Evolutionary conservation across 176 grass and related monocot genomes (phyloP), one percentile per base, ranked within the genome.

Genomic region (Oryza rufipogon): DNA sequence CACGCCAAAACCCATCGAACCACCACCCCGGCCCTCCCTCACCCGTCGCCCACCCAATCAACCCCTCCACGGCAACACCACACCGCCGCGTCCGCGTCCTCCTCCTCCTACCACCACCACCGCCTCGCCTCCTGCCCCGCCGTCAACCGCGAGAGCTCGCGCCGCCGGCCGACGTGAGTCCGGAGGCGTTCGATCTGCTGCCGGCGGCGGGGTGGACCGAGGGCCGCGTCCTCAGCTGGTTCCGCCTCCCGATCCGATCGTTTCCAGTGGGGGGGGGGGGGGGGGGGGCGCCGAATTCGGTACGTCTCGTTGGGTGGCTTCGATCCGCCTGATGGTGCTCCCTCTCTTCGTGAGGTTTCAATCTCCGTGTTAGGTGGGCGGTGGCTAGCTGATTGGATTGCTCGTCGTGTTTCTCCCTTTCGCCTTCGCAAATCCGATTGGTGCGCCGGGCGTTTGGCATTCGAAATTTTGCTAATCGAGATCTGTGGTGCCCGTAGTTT

Each of bases 1-100:
- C 75, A 52, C 75, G 25, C 74, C 67, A 85, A 79, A 85, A 48
- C 83, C 83, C 83, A 77, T 54, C 83, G 73, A 85, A 60, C 75
- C 65, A 64, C 15, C 72, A 9, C 5, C 7, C 56, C 30, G 26
- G 26, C 30, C 20, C 3, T 6, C 16, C 17, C 56, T 20, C 20
- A 2, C 17, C 56, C 56, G 51, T 19, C 56, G 16, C 6, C 56
- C 7, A n/a, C 8, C 56, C 56, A 61, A n/a, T 61, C 56, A 61
- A 9, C 5, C 7, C 56, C 54, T 19, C 19, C 26, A 26, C 26
- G 26, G 26, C 26, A 1, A 1, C 17, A 20, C 39, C 36, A 38
- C 4, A 38, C 6, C 54, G 54, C 19, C 51, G 17, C 16, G 15
- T 39, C 49, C 32, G 3, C 52, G 0, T 19, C 32, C 10, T 20